Base-by-base conservation (phyloP, 768 basidiomycete genomes). In the Rhodocollybia butyracea region DNA sequence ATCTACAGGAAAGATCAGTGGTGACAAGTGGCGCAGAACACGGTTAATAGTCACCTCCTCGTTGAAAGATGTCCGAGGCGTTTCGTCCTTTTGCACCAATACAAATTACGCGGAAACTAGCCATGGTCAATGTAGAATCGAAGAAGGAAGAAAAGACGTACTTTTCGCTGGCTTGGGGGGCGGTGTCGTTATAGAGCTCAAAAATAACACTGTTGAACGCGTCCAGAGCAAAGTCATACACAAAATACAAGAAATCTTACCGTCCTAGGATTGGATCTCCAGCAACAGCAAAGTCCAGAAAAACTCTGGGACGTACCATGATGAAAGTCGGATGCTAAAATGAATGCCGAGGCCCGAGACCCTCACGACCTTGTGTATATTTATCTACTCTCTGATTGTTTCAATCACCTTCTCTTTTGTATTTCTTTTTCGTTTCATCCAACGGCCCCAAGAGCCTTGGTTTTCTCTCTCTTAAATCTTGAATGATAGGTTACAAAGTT, bases 11-110 rank as follows among this genome's bases (percentile, higher is more conserved):
- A 57, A n/a, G 17, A 10, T 13, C 5, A 19, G 21, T 13, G 7
- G 38, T n/a, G 6, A 46, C 47, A 10, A 30, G 13, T 15, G 30
- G 31, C 36, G 64, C 78, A 56, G 55, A 8, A 40, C n/a, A 40
- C 6, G 39, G 39, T 17, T 40, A 6, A 17, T 10, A 40, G 15
- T 24, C 21, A 87, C 88, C 86, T 72, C 88, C 88, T 36, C 85
- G 88, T 71, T 91, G 88, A 42, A 90, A 77, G 88, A 91, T 91
- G 63, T 85, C 79, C 21, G 76, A 66, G 1, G 77, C 67, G 0
- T 89, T 91, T 6, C 87, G 61, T 4, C 93, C 94, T 63, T 83
- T 85, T 68, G 93, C 89, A 8, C 94, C 94, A 1, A 92, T 95
- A 66, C 89, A 92, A 51, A 96, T 73, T 3, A 85, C 83, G 41